Conservation (phyloP, 192 early-diverging fungal genomes). For the Rhizophagus clarus region DNA sequence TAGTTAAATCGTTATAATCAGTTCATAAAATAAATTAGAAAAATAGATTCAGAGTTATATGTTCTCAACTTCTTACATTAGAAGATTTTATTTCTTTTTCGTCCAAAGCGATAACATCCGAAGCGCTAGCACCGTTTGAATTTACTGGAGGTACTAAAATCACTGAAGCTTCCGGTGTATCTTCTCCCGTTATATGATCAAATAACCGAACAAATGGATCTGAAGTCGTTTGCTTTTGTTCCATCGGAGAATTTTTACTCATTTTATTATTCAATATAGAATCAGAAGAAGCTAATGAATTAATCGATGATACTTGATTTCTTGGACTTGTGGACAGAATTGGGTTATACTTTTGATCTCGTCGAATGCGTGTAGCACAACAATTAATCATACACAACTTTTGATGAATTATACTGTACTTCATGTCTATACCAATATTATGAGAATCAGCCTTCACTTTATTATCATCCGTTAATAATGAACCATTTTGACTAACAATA, state of each 20-base stretch:
- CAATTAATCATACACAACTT: constrained; percentile 85
- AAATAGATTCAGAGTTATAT: not conserved
- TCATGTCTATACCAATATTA: constrained; percentile 59
- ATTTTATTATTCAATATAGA: not conserved
- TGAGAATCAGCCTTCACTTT: constrained; percentile 22
- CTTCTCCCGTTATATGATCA: constrained; percentile 18
- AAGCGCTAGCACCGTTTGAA: not conserved
- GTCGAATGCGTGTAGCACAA: constrained; percentile 57
- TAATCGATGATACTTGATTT: constrained; percentile 27
- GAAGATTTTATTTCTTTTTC: not conserved
- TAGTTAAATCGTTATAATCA: not conserved
- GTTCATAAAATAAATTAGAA: not conserved
- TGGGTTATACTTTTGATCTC: constrained; percentile 16
- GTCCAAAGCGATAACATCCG: not conserved
- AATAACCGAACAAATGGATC: not conserved
- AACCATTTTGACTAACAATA: not conserved
- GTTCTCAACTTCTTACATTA: not conserved
- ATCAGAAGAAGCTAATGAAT: constrained; percentile 17
- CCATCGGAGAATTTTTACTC: not conserved
- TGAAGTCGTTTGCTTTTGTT: constrained; percentile 5
- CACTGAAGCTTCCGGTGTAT: constrained; percentile 19
- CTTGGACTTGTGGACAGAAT: constrained; percentile 31
- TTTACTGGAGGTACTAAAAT: not conserved
- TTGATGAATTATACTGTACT: constrained; percentile 69
- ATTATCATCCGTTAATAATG: constrained; percentile 26